phyloP scores from a whole-genome alignment of 345 rosid genomes.

The Salix brachista region DNA sequence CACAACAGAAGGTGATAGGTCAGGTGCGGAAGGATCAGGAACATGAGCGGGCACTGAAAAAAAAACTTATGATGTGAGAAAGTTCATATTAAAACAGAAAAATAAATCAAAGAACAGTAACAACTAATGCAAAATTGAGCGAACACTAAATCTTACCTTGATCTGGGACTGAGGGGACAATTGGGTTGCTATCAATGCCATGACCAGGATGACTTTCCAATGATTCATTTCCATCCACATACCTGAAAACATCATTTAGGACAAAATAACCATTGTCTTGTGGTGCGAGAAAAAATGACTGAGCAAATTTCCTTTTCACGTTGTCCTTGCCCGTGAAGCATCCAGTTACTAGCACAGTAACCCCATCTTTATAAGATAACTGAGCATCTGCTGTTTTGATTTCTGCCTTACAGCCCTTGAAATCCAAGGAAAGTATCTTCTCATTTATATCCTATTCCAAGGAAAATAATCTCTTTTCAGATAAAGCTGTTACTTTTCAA shows the following conservation, averaged over 20 bases:
- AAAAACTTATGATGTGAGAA: background rate
- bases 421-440: slow-evolving; percentile 53
- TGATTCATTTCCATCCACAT: slow-evolving; percentile 33
- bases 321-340: slow-evolving; percentile 46
- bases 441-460: slow-evolving; percentile 59
- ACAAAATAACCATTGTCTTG: slow-evolving; percentile 62
- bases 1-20: background rate
- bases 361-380: slow-evolving; percentile 41
- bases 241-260: slow-evolving; percentile 66
- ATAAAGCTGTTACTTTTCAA: background rate
- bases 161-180: slow-evolving; percentile 27
- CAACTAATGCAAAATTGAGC: background rate
- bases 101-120: background rate
- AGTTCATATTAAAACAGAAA: background rate
- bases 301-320: slow-evolving; percentile 44
- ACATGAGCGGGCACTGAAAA: slow-evolving; percentile 12
- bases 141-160: slow-evolving; percentile 23
- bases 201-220: slow-evolving; percentile 7
- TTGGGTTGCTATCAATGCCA: slow-evolving; percentile 12
- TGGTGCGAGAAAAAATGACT: slow-evolving; percentile 72
- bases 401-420: slow-evolving; percentile 44
- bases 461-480: background rate
- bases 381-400: slow-evolving; percentile 66
- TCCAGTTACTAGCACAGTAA: slow-evolving; percentile 67
- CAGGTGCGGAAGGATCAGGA: slow-evolving; percentile 10